Evolutionary conservation across 345 rosid genomes (phyloP).

Genomic region (Cardamine chenopodiifolia): DNA sequence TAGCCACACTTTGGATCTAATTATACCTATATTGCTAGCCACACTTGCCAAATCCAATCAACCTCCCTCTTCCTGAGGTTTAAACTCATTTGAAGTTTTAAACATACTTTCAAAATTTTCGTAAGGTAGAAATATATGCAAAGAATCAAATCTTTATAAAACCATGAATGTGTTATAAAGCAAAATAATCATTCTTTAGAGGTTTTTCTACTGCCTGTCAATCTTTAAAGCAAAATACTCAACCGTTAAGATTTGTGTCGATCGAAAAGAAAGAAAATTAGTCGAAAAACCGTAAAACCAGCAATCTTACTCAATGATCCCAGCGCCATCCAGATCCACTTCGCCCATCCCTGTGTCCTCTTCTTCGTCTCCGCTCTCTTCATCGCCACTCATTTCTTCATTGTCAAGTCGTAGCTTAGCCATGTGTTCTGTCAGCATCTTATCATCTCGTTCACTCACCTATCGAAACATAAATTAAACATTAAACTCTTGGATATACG

Average conservation of each 20-base stretch:
- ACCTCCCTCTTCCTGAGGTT: background rate
- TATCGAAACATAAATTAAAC: slow-evolving; percentile 26
- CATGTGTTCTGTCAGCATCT: slow-evolving; percentile 95
- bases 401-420: slow-evolving; percentile 74
- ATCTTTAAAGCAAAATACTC: slow-evolving; percentile 20
- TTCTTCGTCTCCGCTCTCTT: slow-evolving; percentile 88
- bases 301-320: slow-evolving; percentile 59
- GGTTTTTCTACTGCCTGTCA: slow-evolving; percentile 24
- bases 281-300: background rate
- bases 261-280: slow-evolving; percentile 19
- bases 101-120: background rate
- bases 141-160: slow-evolving; percentile 25
- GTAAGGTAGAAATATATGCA: background rate
- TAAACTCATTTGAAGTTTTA: background rate
- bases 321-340: slow-evolving; percentile 65
- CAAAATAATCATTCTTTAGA: no score
- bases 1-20: background rate
- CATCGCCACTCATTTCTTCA: slow-evolving; percentile 94
- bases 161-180: slow-evolving; percentile 30
- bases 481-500: background rate
- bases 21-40: background rate
- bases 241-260: background rate
- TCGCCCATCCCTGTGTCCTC: slow-evolving; percentile 97
- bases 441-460: slow-evolving; percentile 99
- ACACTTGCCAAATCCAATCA: background rate